Evolutionary conservation across 2,329 filamentous ascomycete species (phyloP).

Genomic region (Cercospora zeina): DNA sequence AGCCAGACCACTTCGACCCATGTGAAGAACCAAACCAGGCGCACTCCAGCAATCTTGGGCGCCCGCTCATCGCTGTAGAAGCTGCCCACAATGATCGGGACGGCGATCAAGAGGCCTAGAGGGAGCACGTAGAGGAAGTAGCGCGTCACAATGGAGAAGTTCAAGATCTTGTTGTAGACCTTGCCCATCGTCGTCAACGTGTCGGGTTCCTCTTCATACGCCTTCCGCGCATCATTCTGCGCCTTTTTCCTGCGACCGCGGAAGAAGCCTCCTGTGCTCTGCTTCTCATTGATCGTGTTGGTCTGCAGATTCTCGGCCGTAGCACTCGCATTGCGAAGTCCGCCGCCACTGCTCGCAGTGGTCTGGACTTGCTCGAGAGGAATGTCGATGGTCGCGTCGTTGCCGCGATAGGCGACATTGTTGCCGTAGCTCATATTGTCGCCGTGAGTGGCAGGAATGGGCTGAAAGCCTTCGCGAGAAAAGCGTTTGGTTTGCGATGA

Average conservation of each 20-base stretch:
- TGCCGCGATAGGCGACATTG: constrained; percentile 56
- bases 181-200: constrained; percentile 60
- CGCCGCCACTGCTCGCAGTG: constrained; percentile 47
- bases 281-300: constrained; percentile 39
- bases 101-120: constrained; percentile 57
- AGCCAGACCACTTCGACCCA: constrained; percentile 67
- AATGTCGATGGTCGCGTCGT: constrained; percentile 61
- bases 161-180: constrained; percentile 61
- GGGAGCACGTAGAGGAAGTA: constrained; percentile 65
- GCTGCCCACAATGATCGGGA: constrained; percentile 64
- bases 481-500: constrained; percentile 31
- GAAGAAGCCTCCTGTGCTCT: constrained; percentile 43
- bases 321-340: constrained; percentile 42
- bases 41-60: constrained; percentile 57
- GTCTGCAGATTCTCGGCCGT: constrained; percentile 38
- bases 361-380: constrained; percentile 59
- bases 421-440: constrained; percentile 40
- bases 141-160: constrained; percentile 63
- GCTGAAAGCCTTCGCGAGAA: constrained; percentile 37
- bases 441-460: constrained; percentile 28
- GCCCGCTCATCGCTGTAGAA: constrained; percentile 41
- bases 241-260: constrained; percentile 41
- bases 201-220: constrained; percentile 53
- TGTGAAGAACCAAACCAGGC: constrained; percentile 62
- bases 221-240: constrained; percentile 35